Conservation (phyloP, 2,329 filamentous ascomycete species). For the Hypoxylon sp. region DNA sequence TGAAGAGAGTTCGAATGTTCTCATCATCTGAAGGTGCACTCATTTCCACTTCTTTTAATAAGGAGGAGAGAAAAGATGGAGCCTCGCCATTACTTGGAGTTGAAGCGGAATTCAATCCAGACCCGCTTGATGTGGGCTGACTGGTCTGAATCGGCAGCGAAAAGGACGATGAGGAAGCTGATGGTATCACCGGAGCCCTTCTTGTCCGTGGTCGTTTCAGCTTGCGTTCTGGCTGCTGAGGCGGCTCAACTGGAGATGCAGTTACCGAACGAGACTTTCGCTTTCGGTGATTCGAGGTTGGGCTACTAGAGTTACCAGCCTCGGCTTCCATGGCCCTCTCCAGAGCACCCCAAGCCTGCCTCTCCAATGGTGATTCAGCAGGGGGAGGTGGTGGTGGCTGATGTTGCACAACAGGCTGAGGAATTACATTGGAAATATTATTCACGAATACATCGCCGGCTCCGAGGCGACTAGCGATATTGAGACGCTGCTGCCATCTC, state of each 20-base stretch:
- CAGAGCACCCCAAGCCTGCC: slow-evolving; percentile 89
- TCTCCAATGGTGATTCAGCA: slow-evolving; percentile 82
- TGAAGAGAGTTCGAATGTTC: slow-evolving; percentile 59
- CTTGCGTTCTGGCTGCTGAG: slow-evolving; percentile 82
- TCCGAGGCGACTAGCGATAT: slow-evolving; percentile 84
- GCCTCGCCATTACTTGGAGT: slow-evolving; percentile 60
- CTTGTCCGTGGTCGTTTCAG: slow-evolving; percentile 89
- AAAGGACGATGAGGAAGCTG: slow-evolving; percentile 63
- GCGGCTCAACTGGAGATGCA: slow-evolving; percentile 77
- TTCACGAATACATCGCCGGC: slow-evolving; percentile 80
- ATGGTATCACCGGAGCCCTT: slow-evolving; percentile 65
- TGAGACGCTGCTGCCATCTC: slow-evolving; percentile 87
- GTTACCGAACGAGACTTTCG: slow-evolving; percentile 80
- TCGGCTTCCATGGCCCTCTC: slow-evolving; percentile 87
- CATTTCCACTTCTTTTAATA: slow-evolving; percentile 89
- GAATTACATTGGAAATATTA: slow-evolving; percentile 69
- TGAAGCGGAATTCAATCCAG: slow-evolving; percentile 43
- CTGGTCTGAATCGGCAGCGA: slow-evolving; percentile 38
- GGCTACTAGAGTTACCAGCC: slow-evolving; percentile 66
- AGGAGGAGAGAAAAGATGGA: slow-evolving; percentile 87
- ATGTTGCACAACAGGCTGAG: slow-evolving; percentile 72
- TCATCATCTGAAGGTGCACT: slow-evolving; percentile 72
- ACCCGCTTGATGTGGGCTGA: slow-evolving; percentile 38
- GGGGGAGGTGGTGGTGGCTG: slow-evolving; percentile 64
- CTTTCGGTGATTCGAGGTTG: slow-evolving; percentile 72